Evolutionary conservation across 2,329 filamentous ascomycete genomes (phyloP).

Genomic region (Tolypocladium inflatum): DNA sequence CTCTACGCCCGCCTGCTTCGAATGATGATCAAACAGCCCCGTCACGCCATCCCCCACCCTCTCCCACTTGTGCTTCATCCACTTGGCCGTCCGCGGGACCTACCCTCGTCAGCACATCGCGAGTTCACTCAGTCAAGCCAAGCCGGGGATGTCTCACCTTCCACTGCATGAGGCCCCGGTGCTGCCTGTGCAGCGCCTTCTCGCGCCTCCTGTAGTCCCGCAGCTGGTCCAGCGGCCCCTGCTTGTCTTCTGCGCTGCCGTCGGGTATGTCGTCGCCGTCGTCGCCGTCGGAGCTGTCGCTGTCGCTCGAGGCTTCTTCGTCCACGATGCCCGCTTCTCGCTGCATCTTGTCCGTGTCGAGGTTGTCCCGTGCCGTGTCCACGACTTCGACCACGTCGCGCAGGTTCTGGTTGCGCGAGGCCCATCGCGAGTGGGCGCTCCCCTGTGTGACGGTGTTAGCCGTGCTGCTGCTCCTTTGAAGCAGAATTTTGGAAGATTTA

Average conservation of each 20-base stretch:
- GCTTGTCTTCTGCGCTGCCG: conserved; percentile 26
- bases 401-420: conserved; percentile 21
- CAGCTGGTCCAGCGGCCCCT: conserved; percentile 38
- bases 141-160: conserved; percentile 23
- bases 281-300: conserved; percentile 17
- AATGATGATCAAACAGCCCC: conserved; percentile 47
- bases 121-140: conserved; percentile 2
- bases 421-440: conserved; percentile 25
- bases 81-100: conserved; percentile 36
- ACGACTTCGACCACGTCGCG: conserved; percentile 37
- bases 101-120: conserved; percentile 4
- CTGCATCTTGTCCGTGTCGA: conserved; percentile 19
- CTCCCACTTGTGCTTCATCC: conserved; percentile 41
- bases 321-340: conserved; percentile 25
- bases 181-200: conserved; percentile 52
- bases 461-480: too few relatives aligned
- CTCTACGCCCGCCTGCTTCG: conserved; percentile 52
- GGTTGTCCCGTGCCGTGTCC: conserved; percentile 26
- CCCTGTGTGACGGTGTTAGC: conserved; percentile 13
- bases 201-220: conserved; percentile 51
- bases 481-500: conserved; percentile 7
- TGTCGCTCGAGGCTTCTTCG: conserved; percentile 19
- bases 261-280: conserved; percentile 24
- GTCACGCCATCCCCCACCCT: conserved; percentile 51
- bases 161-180: conserved; percentile 69